Evolutionary conservation across 2,329 filamentous ascomycete genomes (phyloP), one percentile per base, ranked within the genome.

Genomic region (Sporothrix mexicana): DNA sequence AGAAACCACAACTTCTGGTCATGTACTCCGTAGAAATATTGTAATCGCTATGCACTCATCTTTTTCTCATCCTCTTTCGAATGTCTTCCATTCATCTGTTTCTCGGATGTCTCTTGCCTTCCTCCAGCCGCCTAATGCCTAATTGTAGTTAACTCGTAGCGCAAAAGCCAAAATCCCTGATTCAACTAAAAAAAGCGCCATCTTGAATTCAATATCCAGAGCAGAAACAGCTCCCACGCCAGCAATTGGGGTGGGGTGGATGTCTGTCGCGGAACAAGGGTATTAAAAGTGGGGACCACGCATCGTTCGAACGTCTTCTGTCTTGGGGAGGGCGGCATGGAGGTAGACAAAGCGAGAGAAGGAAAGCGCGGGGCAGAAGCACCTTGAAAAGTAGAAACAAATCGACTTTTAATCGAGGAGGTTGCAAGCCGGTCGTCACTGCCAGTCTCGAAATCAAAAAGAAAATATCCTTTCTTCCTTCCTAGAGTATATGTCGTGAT

Each of bases 221-320:
- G 10, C 30, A 43, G 30, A 55, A 55, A n/a, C 17, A 20, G 47
- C 25, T 23, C 20, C 20, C 7, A 10, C 9, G 23, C 12, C 41
- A 20, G n/a, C 43, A 30, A 49, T 20, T 68, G 66, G 66, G 25
- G 67, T 57, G 51, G 49, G 51, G 67, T 55, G 67, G 67, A 53
- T 51, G 8, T 41, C 25, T 41, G 47, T 55, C 66, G 17, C 23
- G 45, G 45, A 51, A 23, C 64, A 69, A 69, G 66, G 66, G 51
- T 69, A 7, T 23, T 36, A 45, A 69, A 69, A 69, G 67, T 69
- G 67, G 67, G n/a, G 67, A 45, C 20, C 20, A 47, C 67, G 51
- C 66, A 69, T 23, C 23, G 20, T 13, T 49, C 62, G 43, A 62
- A 62, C 57, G 25, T 41, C 57, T 36, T 49, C 62, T n/a, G 12